These are phyloP conservation scores for Magnolia kwangsiensis DNA, from an alignment of 164 flowering plant genomes.

Conservation along the genomic window DNA sequence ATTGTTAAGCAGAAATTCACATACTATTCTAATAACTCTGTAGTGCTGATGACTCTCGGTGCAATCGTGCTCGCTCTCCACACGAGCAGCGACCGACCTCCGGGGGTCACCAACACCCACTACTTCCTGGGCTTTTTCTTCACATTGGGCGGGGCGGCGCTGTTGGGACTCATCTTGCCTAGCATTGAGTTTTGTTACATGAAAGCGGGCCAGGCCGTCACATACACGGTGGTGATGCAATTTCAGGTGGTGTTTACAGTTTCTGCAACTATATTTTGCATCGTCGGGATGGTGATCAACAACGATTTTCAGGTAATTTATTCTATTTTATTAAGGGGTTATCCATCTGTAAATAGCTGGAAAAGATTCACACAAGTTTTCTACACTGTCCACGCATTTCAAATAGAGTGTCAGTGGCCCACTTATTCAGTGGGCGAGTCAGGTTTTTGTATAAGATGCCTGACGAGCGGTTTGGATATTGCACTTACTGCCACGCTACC, in stretches of 20 bases:
- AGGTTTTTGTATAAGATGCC: no score
- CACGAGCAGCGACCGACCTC: conserved; percentile 18
- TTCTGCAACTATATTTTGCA: conserved; percentile 26
- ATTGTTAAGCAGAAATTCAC: conserved; percentile 27
- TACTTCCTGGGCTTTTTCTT: conserved; percentile 23
- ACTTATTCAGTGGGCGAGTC: no score
- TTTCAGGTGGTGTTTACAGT: conserved; percentile 29
- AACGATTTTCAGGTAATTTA: conserved; percentile 37
- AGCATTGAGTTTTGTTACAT: conserved; percentile 21
- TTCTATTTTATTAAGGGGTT: background rate
- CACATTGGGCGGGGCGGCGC: conserved; percentile 12
- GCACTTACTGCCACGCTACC: no score
- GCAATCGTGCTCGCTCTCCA: conserved; percentile 17
- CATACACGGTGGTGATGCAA: conserved; percentile 35
- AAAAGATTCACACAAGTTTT: no score
- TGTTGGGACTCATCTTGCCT: conserved; percentile 18
- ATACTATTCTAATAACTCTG: conserved; percentile 16
- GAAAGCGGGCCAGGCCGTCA: conserved; percentile 28
- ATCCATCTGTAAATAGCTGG: no score
- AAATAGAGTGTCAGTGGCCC: no score
- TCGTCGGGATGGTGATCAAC: conserved; percentile 35
- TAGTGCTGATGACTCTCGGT: conserved; percentile 17
- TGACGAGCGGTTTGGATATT: no score
- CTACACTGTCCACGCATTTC: no score
- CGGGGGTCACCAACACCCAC: conserved; percentile 8